These are phyloP conservation scores for Aureobasidium sp. DNA, from an alignment of 2,329 filamentous ascomycete species.

Conservation along the genomic window DNA sequence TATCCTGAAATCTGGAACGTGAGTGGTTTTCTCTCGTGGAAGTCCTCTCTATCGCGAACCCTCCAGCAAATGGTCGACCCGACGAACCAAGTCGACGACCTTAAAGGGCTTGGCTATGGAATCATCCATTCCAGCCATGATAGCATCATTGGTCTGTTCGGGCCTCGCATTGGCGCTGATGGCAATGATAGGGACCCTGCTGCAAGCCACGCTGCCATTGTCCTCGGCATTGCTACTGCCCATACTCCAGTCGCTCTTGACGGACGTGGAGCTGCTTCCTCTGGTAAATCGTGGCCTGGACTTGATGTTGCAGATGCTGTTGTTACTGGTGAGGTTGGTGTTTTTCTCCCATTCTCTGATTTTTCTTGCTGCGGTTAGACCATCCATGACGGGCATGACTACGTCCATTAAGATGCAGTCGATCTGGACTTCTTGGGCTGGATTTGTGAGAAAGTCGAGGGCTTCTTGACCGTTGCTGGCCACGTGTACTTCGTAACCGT, in stretches of 20 bases:
- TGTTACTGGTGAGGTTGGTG: neutral
- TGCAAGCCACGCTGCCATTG: neutral
- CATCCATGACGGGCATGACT: slow-evolving; percentile 71
- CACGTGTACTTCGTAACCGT: slow-evolving; percentile 23
- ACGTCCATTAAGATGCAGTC: neutral
- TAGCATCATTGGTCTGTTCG: slow-evolving; percentile 26
- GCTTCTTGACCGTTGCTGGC: slow-evolving; percentile 26
- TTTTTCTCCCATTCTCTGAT: slow-evolving; percentile 53
- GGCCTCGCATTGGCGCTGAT: slow-evolving; percentile 67
- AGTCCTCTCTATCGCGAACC: too few species aligned
- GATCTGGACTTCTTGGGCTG: neutral
- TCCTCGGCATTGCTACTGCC: neutral
- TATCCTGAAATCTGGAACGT: too few species aligned
- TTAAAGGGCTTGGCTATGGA: slow-evolving; percentile 31
- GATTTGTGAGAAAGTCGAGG: slow-evolving; percentile 23
- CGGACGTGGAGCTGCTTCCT: slow-evolving; percentile 20
- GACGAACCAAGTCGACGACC: slow-evolving; percentile 28
- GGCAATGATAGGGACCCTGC: slow-evolving; percentile 58
- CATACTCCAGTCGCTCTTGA: slow-evolving; percentile 42
- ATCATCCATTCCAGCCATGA: slow-evolving; percentile 28
- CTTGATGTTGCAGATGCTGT: neutral
- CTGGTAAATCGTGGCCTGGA: neutral
- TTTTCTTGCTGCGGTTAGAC: slow-evolving; percentile 58
- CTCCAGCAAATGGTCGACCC: slow-evolving; percentile 21
- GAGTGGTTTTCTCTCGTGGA: too few species aligned